Evolutionary conservation across 148 eudicot genomes (phyloP).

Genomic region (Chenopodium formosanum): DNA sequence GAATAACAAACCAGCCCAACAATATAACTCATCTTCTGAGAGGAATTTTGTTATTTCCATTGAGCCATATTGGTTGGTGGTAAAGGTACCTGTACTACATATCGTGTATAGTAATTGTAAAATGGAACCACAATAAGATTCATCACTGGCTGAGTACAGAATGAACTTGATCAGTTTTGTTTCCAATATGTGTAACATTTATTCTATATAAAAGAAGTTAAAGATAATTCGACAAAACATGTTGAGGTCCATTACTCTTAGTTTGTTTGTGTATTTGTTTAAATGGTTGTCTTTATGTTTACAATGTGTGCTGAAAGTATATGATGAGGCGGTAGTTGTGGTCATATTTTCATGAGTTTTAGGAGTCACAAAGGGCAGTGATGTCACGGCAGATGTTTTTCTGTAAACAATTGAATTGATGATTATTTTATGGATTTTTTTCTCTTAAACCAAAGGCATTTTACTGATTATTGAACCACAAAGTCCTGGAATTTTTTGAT

Average conservation of each 20-base stretch:
- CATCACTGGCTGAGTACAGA: not conserved
- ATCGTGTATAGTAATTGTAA: conserved; percentile 8
- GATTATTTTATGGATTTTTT: not conserved
- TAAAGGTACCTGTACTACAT: conserved; percentile 6
- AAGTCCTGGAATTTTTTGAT: not conserved
- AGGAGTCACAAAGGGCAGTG: not conserved
- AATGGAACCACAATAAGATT: not conserved
- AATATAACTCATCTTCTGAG: not conserved
- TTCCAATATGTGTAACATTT: not conserved
- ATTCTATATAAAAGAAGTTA: not conserved
- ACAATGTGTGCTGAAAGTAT: not conserved
- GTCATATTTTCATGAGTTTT: not conserved
- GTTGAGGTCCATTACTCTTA: not conserved
- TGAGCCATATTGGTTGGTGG: not conserved
- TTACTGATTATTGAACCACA: not conserved
- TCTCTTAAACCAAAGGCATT: not conserved
- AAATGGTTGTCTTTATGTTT: not conserved
- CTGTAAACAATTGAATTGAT: not conserved
- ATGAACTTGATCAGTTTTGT: not conserved
- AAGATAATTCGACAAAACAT: not conserved
- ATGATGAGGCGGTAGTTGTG: not conserved
- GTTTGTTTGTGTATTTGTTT: not conserved
- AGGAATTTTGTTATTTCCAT: not conserved
- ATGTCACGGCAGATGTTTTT: not conserved
- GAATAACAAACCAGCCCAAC: conserved; percentile 2